phyloP scores from a whole-genome alignment of 2,329 filamentous ascomycete genomes.

The Escovopsis sp. region DNA sequence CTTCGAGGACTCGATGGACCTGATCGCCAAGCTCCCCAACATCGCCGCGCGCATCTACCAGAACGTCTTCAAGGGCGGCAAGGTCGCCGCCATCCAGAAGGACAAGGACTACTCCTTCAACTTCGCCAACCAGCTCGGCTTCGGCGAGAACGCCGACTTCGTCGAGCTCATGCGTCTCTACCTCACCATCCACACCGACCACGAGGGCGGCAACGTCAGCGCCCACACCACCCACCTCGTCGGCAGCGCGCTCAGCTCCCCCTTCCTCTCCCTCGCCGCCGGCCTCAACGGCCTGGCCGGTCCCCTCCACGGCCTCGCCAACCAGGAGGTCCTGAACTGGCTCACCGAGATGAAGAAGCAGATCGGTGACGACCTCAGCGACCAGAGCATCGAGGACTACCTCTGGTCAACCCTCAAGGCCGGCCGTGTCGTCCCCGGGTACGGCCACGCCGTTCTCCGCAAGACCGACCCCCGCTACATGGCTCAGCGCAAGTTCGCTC shows the following conservation, averaged over 20 bases:
- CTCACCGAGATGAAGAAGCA: slow-evolving; percentile 96
- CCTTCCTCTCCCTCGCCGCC: slow-evolving; percentile 89
- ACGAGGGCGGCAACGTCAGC: slow-evolving; percentile 98
- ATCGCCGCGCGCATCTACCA: slow-evolving; percentile 98
- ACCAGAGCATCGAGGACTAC: slow-evolving; percentile 95
- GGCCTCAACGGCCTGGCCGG: slow-evolving; percentile 97
- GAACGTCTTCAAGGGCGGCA: slow-evolving; percentile 99
- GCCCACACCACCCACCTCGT: slow-evolving; percentile 98
- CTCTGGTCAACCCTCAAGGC: slow-evolving; percentile 94
- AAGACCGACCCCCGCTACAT: slow-evolving; percentile 99
- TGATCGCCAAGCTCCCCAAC: slow-evolving; percentile 98
- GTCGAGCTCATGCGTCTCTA: slow-evolving; percentile 97
- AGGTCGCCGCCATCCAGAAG: slow-evolving; percentile 90
- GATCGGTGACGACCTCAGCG: slow-evolving; percentile 86
- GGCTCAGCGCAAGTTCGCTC: slow-evolving; percentile 93
- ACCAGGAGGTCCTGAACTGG: slow-evolving; percentile 99
- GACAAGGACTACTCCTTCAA: slow-evolving; percentile 99
- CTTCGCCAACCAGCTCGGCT: slow-evolving; percentile 98
- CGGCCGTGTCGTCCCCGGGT: slow-evolving; percentile 92
- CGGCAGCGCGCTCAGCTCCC: slow-evolving; percentile 88
- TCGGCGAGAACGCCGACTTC: slow-evolving; percentile 88
- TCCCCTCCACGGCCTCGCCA: slow-evolving; percentile 95
- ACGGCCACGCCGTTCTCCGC: slow-evolving; percentile 96
- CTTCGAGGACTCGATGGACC: slow-evolving; percentile 98
- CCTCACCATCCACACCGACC: slow-evolving; percentile 98